Evolutionary conservation across 192 early-diverging fungal species (phyloP).

Genomic region (Backusella luteola): DNA sequence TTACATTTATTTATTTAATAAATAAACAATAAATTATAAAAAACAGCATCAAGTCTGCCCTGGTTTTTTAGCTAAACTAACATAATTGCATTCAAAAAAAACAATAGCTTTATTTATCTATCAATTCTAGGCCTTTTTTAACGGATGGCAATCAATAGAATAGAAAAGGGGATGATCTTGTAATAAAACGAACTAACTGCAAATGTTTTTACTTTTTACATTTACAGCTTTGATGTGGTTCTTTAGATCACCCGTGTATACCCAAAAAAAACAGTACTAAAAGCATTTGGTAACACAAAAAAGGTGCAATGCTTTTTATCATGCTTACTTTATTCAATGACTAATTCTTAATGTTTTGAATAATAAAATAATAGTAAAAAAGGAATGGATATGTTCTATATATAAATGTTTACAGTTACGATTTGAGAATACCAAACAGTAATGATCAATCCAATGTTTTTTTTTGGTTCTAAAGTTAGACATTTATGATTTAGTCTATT

Average conservation of each 20-base stretch:
- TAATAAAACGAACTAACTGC: neutral
- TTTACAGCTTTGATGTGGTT: neutral
- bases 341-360: neutral
- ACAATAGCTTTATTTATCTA: neutral
- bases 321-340: neutral
- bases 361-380: no score
- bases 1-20: no score
- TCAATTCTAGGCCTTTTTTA: neutral
- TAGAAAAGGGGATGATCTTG: neutral
- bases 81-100: neutral
- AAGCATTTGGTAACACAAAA: neutral
- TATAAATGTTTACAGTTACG: neutral
- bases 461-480: neutral
- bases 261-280: neutral
- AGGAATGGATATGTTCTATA: neutral
- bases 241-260: neutral
- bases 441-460: neutral
- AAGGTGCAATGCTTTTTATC: neutral
- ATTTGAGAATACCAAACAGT: neutral
- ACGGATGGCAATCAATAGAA: neutral
- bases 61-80: neutral
- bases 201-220: neutral
- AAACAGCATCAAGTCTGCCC: no score
- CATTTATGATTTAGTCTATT: neutral
- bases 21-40: no score